Evolutionary conservation across 2,329 filamentous ascomycete genomes (phyloP), one percentile per base, ranked within the genome.

Genomic region (Didymella pomorum): DNA sequence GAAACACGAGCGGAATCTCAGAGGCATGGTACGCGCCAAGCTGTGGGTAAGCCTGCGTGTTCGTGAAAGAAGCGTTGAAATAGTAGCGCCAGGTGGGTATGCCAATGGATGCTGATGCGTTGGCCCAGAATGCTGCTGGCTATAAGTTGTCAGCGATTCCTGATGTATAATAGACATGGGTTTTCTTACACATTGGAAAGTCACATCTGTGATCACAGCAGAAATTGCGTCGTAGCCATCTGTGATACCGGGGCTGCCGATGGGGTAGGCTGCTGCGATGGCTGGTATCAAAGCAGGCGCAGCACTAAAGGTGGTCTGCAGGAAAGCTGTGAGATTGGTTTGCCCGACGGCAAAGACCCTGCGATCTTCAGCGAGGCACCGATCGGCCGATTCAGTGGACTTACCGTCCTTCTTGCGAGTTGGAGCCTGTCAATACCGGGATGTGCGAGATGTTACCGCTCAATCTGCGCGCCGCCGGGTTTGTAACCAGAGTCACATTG

Each of bases 11-110:
- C 2, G 54, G 49, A 2, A 74, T 67, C 46, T 74, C 71, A 0
- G 66, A 63, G 0, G 62, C 51, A 45, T 74, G 71, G 44, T 65
- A 73, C 0, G 56, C 68, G 23, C 69, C 67, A 0, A 63, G 52
- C 20, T 60, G 39, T 2, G 58, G 47, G 26, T 56, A 61, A 2
- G 48, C 48, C 39, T 65, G 67, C 1, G 64, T 65, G 20, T 73
- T 72, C 9, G 57, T 28, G 47, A 73, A 74, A 1, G 67, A 65
- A 8, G 72, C 70, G 55, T 74, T 75, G 61, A 68, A 74, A 56
- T 65, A 64, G 49, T 70, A 72, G 25, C 70, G 66, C 69, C 68
- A 72, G 2, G 67, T 62, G 3, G 69, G 67, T 1, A 70, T 67
- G 2, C 68, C 66, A 4, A 60, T 56, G 0, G 58, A 55, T 2